Conservation (phyloP, 352 stramenopile species). For the Globisporangium perplexum region DNA sequence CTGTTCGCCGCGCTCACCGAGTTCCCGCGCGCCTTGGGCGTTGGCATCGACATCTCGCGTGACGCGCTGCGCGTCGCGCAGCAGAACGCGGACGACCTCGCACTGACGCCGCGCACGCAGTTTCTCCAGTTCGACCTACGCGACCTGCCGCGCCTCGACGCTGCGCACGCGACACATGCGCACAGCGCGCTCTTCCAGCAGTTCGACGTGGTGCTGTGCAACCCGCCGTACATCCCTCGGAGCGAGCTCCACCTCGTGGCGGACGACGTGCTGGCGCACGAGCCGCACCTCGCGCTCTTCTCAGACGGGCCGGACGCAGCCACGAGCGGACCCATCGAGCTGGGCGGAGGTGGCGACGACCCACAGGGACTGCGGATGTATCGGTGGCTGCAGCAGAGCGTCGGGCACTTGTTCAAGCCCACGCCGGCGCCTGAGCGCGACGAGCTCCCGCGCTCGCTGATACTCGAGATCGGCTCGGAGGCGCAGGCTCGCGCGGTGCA, state of each 20-base stretch:
- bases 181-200: slow-evolving; percentile 18
- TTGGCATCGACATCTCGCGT: slow-evolving; percentile 56
- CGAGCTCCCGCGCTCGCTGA: slow-evolving; percentile 8
- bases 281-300: slow-evolving; percentile 74
- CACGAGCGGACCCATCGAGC: background rate
- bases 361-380: slow-evolving; percentile 53
- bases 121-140: slow-evolving; percentile 35
- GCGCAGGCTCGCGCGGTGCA: slow-evolving; percentile 38
- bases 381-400: slow-evolving; percentile 23
- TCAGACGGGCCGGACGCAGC: slow-evolving; percentile 26
- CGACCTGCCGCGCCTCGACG: slow-evolving; percentile 7
- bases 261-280: slow-evolving; percentile 48
- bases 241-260: slow-evolving; percentile 50
- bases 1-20: slow-evolving; percentile 54
- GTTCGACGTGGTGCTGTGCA: slow-evolving; percentile 71
- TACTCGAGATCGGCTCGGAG: slow-evolving; percentile 61
- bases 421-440: background rate
- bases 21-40: slow-evolving; percentile 45
- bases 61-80: slow-evolving; percentile 44
- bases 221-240: slow-evolving; percentile 67
- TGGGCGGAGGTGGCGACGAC: slow-evolving; percentile 6
- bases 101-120: slow-evolving; percentile 9
- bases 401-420: slow-evolving; percentile 26
- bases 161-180: too few species aligned
- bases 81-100: slow-evolving; percentile 32